Evolutionary conservation across 176 grass and related monocot genomes (phyloP), one percentile per base, ranked within the genome.

Genomic region (Tuctoria greenei): DNA sequence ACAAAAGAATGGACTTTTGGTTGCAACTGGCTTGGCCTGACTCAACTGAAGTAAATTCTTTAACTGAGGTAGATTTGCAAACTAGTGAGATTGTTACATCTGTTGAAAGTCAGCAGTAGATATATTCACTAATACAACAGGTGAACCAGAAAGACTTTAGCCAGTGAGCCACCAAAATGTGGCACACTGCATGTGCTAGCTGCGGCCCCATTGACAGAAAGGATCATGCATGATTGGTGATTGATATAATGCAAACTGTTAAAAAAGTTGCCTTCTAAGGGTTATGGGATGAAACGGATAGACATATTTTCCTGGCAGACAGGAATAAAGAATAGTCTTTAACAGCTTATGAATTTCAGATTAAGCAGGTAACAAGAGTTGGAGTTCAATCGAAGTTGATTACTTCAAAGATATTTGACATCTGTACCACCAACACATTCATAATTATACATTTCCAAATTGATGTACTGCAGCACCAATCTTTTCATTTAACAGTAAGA

Each of bases 1-100:
- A 82, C 83, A 90, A 77, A 86, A 82, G 86, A 88, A 83, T 73
- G 84, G 81, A 88, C 58, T 84, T 88, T 88, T 88, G 76, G 86
- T 72, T 76, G 86, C 86, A 73, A 84, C 47, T 84, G 86, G 40
- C 64, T 88, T 88, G 86, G 76, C 76, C 82, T 76, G 65, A 84
- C 71, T 88, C 82, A 72, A 76, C 65, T 17, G 39, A 84, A 84
- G 86, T 80, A 88, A 84, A 88, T 88, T 84, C 86, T 81, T 81
- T 84, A 75, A 88, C 76, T 41, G 28, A 84, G 76, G 57, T 88
- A 46, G 45, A 80, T 88, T 84, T 59, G 58, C 18, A 56, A 66
- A 65, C 60, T 27, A 75, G 38, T 20, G 28, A 79, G 28, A 71
- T 73, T 71, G 81, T 45, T 70, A 70, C 20, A 78, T 72, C 67